These are phyloP conservation scores for Fusarium sublunatum DNA, from an alignment of 2,329 filamentous ascomycete species.

Conservation along the genomic window DNA sequence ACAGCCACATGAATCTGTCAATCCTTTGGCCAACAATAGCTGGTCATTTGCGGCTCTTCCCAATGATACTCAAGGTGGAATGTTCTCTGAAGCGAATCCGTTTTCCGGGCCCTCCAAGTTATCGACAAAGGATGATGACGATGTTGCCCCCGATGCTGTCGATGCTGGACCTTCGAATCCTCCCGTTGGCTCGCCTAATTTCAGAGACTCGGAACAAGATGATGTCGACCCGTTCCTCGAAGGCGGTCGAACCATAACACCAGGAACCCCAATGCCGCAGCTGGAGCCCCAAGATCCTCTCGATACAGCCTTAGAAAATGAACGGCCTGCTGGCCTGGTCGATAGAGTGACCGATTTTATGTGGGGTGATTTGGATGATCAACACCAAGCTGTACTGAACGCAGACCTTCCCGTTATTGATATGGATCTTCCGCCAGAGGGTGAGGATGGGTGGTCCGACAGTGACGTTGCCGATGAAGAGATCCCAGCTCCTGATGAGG, in stretches of 20 bases:
- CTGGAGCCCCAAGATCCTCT: slow-evolving; percentile 7
- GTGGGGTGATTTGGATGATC: slow-evolving; percentile 66
- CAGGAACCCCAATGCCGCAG: slow-evolving; percentile 11
- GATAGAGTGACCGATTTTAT: slow-evolving; percentile 66
- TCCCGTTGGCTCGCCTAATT: slow-evolving; percentile 1
- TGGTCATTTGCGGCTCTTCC: slow-evolving; percentile 66
- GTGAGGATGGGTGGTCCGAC: slow-evolving; percentile 54
- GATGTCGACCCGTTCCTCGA: slow-evolving; percentile 4
- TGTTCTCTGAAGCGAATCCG: background rate
- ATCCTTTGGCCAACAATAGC: slow-evolving; percentile 68
- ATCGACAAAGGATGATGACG: background rate
- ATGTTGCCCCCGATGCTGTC: background rate
- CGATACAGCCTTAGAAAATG: slow-evolving; percentile 31
- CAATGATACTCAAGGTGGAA: slow-evolving; percentile 30
- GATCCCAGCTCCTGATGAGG: slow-evolving; percentile 48
- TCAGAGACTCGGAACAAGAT: slow-evolving; percentile 4
- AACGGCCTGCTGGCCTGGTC: slow-evolving; percentile 42
- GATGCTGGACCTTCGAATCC: slow-evolving; percentile 2
- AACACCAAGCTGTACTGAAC: slow-evolving; percentile 49
- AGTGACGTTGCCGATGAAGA: slow-evolving; percentile 49
- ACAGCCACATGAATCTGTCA: slow-evolving; percentile 55
- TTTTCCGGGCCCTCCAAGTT: slow-evolving; percentile 1
- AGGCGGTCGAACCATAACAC: slow-evolving; percentile 10
- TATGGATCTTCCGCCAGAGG: slow-evolving; percentile 52
- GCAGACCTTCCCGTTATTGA: slow-evolving; percentile 54